These are phyloP conservation scores for Anthracocystis setariae DNA, from an alignment of 1,284 basidiomycete genomes.

Conservation along the genomic window DNA sequence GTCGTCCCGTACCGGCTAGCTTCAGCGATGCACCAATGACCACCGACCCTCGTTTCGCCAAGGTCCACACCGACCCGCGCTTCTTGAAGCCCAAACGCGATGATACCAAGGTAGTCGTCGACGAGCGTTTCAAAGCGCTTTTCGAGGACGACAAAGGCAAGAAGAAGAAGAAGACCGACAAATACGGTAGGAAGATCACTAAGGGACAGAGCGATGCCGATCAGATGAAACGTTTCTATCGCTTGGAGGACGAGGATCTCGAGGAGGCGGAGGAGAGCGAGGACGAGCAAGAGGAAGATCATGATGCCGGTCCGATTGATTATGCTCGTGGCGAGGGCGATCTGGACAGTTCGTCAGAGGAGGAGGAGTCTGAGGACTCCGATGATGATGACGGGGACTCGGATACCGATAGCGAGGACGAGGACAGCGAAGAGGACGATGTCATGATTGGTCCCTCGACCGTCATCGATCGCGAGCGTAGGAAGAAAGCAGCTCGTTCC, in stretches of 20 bases:
- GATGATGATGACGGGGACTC: conserved; percentile 43
- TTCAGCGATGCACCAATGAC: conserved; percentile 36
- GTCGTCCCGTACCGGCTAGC: neutral
- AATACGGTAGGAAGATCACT: conserved; percentile 82
- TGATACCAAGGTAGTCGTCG: conserved; percentile 83
- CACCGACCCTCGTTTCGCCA: conserved; percentile 75
- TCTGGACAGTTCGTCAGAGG: conserved; percentile 58
- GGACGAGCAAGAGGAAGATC: conserved; percentile 20
- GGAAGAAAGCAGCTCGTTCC: conserved; percentile 18
- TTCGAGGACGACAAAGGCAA: conserved; percentile 42
- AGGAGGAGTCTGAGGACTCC: conserved; percentile 43
- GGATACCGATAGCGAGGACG: conserved; percentile 76
- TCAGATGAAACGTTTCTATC: conserved; percentile 58
- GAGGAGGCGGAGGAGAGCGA: conserved; percentile 54
- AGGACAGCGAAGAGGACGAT: conserved; percentile 57
- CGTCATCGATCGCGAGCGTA: conserved; percentile 41
- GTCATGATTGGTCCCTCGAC: conserved; percentile 55
- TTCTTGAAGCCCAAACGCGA: conserved; percentile 86
- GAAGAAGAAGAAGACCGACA: conserved; percentile 76
- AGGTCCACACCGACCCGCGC: conserved; percentile 88
- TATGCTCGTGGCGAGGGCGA: conserved; percentile 80
- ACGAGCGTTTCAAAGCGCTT: conserved; percentile 85
- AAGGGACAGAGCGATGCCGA: conserved; percentile 47
- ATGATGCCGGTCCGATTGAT: conserved; percentile 72
- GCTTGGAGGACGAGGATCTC: conserved; percentile 68